phyloP scores from a whole-genome alignment of 2,329 filamentous ascomycete genomes.

The Trichoderma simmonsii region DNA sequence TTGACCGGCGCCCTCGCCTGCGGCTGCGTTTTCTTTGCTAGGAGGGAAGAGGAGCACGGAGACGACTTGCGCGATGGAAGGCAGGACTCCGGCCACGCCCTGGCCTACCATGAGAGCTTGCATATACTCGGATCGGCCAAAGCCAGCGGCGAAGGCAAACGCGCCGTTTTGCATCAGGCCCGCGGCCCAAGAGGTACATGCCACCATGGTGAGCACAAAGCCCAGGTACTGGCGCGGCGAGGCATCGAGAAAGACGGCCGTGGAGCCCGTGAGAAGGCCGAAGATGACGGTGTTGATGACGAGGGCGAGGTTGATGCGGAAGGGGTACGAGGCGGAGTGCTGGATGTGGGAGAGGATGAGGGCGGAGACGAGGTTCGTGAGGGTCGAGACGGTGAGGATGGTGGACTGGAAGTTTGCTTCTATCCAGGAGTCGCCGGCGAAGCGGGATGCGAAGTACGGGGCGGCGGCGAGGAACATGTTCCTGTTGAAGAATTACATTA shows the following conservation, averaged over 20 bases:
- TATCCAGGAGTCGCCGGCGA: constrained; percentile 67
- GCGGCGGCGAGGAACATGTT: constrained; percentile 98
- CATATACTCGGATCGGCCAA: constrained; percentile 82
- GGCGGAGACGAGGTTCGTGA: constrained; percentile 76
- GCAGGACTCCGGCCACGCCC: constrained; percentile 85
- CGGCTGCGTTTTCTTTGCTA: constrained; percentile 25
- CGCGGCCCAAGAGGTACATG: constrained; percentile 72
- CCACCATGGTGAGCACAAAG: constrained; percentile 81
- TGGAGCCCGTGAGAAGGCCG: constrained; percentile 74
- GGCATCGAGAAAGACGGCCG: constrained; percentile 60
- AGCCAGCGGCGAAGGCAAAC: constrained; percentile 86
- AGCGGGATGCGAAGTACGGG: constrained; percentile 86
- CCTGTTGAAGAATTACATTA: constrained; percentile 47
- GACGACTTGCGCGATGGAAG: constrained; percentile 80
- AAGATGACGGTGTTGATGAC: constrained; percentile 76
- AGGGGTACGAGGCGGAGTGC: constrained; percentile 78
- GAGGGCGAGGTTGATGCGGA: constrained; percentile 76
- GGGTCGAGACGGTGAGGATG: constrained; percentile 80
- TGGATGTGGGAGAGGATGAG: constrained; percentile 77
- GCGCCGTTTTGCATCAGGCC: constrained; percentile 90
- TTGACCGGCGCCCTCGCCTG: constrained; percentile 28
- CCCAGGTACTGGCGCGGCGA: constrained; percentile 67
- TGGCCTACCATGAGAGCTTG: constrained; percentile 97
- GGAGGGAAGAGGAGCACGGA: constrained; percentile 64
- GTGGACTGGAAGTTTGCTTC: constrained; percentile 82